phyloP scores from a whole-genome alignment of 1,284 basidiomycete species.

The Cryptococcus amylolentus region DNA sequence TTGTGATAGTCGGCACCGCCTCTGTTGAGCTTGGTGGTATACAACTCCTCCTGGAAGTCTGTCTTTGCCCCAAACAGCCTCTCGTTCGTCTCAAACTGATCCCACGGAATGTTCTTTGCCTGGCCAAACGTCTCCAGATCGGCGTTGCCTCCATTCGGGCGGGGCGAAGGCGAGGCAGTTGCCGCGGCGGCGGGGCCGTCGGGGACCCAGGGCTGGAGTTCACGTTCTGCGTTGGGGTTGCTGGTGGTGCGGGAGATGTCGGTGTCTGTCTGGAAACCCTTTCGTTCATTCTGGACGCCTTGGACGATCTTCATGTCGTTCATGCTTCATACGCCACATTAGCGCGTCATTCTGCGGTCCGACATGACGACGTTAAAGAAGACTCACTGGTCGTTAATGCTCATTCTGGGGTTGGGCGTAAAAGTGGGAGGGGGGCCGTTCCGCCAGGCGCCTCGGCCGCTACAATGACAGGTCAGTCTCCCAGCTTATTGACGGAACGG shows the following conservation, averaged over 20 bases:
- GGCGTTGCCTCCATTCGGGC: slow-evolving; percentile 19
- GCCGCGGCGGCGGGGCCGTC: slow-evolving; percentile 37
- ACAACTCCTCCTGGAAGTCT: slow-evolving; percentile 87
- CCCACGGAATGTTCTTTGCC: slow-evolving; percentile 60
- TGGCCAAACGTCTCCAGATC: slow-evolving; percentile 41
- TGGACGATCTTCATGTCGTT: slow-evolving; percentile 22
- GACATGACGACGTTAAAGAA: not conserved
- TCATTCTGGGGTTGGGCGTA: slow-evolving; percentile 19
- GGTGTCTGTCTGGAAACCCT: slow-evolving; percentile 78
- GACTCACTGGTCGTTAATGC: slow-evolving; percentile 39
- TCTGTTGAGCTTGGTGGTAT: slow-evolving; percentile 92
- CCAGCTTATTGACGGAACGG: not conserved
- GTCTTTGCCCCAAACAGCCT: slow-evolving; percentile 87
- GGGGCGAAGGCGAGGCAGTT: slow-evolving; percentile 10
- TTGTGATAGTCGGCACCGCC: slow-evolving; percentile 73
- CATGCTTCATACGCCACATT: slow-evolving; percentile 17
- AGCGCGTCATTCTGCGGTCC: not conserved
- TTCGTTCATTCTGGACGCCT: slow-evolving; percentile 15
- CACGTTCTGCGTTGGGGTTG: slow-evolving; percentile 57
- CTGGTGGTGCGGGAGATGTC: slow-evolving; percentile 67
- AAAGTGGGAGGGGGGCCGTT: slow-evolving; percentile 34
- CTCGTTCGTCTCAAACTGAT: slow-evolving; percentile 95
- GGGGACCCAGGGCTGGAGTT: slow-evolving; percentile 75
- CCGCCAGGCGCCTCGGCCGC: slow-evolving; percentile 40
- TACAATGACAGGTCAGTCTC: not conserved